phyloP scores from a whole-genome alignment of 2,329 filamentous ascomycete species.

The Chrysoporthe cubensis region DNA sequence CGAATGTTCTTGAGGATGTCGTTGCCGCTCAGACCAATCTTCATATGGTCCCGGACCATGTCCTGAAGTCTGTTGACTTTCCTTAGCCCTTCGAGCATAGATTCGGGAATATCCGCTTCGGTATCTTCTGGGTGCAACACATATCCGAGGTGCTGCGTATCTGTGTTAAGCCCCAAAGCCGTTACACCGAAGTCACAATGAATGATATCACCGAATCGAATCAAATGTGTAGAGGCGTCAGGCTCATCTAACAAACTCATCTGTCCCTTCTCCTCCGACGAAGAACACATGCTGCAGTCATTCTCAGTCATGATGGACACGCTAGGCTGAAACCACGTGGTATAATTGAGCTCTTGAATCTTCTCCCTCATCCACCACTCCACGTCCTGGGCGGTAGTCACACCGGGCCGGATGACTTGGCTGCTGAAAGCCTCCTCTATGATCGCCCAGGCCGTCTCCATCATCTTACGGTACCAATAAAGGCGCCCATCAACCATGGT shows the following conservation, averaged over 20 bases:
- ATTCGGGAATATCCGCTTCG: constrained; percentile 45
- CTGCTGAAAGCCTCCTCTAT: constrained; percentile 51
- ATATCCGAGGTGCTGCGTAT: constrained; percentile 55
- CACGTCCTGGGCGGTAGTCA: constrained; percentile 50
- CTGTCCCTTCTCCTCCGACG: background rate
- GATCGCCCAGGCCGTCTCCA: constrained; percentile 56
- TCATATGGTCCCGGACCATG: constrained; percentile 49
- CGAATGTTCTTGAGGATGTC: constrained; percentile 46
- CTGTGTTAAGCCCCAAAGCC: constrained; percentile 52
- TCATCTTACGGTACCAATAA: constrained; percentile 48
- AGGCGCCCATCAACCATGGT: constrained; percentile 46
- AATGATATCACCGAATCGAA: constrained; percentile 50
- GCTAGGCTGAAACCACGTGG: constrained; percentile 55
- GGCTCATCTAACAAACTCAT: constrained; percentile 17
- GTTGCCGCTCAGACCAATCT: constrained; percentile 48
- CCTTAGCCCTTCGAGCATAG: constrained; percentile 46
- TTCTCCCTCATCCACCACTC: constrained; percentile 57
- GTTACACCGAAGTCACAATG: constrained; percentile 55
- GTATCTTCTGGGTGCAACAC: constrained; percentile 49
- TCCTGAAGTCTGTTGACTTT: constrained; percentile 54
- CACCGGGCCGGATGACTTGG: constrained; percentile 46
- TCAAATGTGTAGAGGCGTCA: constrained; percentile 34
- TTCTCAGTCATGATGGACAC: constrained; percentile 46
- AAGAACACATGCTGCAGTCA: constrained; percentile 28
- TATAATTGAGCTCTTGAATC: constrained; percentile 53